Conservation (phyloP, 495 filamentous ascomycete species). For the Xylaria longipes region DNA sequence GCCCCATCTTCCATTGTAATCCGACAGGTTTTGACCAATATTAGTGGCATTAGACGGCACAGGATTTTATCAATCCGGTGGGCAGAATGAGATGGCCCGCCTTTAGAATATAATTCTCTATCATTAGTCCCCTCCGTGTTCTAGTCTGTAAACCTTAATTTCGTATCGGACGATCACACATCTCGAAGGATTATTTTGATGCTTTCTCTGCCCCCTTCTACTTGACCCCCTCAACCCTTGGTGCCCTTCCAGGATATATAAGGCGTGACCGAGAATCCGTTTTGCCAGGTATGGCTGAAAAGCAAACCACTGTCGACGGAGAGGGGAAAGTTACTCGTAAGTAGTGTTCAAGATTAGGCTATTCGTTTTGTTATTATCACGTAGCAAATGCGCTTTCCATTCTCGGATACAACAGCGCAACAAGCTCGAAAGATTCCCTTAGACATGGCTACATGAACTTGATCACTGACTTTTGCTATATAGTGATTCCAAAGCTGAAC, state of each 20-base stretch:
- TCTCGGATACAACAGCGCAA: background rate
- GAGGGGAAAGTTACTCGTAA: background rate
- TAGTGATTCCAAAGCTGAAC: slow-evolving; percentile 9
- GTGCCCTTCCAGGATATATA: too few species aligned
- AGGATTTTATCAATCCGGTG: too few species aligned
- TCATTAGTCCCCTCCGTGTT: too few species aligned
- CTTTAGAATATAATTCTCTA: too few species aligned
- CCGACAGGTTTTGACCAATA: background rate
- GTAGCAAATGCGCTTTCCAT: background rate
- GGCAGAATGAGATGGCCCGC: too few species aligned
- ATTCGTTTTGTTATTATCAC: background rate
- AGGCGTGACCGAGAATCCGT: too few species aligned
- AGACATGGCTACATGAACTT: background rate
- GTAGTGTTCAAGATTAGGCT: background rate
- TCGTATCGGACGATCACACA: too few species aligned
- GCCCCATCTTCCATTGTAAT: background rate
- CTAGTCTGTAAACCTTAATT: too few species aligned
- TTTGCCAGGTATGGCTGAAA: background rate
- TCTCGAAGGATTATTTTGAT: too few species aligned
- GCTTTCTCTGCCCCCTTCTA: too few species aligned
- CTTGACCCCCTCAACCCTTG: too few species aligned
- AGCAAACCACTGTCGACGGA: background rate
- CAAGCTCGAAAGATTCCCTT: background rate
- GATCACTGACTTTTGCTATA: background rate
- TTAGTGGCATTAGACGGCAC: too few species aligned